Conservation (phyloP, 2,329 filamentous ascomycete genomes). For the Juglanconis oblonga region DNA sequence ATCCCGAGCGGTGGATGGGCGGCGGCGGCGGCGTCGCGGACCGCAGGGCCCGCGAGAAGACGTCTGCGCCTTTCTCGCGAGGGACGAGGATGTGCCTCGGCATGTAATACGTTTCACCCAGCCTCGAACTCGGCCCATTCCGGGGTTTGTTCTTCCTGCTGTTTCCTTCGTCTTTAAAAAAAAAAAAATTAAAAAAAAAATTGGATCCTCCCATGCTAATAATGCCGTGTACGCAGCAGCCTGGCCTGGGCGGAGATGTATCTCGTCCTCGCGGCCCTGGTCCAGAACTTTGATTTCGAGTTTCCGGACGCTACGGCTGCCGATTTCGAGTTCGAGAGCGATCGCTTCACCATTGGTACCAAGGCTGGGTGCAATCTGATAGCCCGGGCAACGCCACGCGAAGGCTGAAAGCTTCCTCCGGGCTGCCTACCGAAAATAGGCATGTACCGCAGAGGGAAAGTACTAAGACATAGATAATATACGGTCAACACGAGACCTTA, state of each 20-base stretch:
- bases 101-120: slow-evolving; percentile 25
- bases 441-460: too few species aligned
- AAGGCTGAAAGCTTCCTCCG: background rate
- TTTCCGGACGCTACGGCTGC: background rate
- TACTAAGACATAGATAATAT: too few species aligned
- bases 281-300: slow-evolving; percentile 18
- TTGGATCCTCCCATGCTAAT: too few species aligned
- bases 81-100: slow-evolving; percentile 24
- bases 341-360: slow-evolving; percentile 2
- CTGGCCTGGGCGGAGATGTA: slow-evolving; percentile 25
- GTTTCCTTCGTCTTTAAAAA: too few species aligned
- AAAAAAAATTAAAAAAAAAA: too few species aligned
- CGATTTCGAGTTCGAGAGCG: slow-evolving; percentile 6
- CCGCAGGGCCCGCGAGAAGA: slow-evolving; percentile 19
- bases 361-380: slow-evolving; percentile 6
- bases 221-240: background rate
- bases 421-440: too few species aligned
- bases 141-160: too few species aligned
- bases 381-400: background rate
- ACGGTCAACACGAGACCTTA: too few species aligned
- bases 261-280: slow-evolving; percentile 12
- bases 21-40: too few species aligned
- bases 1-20: slow-evolving; percentile 29
- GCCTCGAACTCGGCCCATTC: background rate
- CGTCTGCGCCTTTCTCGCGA: slow-evolving; percentile 23